Percentiles rank a stretch among this genome's conserved stretches.
Conservation (phyloP, 1,139 yeast genomes). For the Pichia sp. region DNA sequence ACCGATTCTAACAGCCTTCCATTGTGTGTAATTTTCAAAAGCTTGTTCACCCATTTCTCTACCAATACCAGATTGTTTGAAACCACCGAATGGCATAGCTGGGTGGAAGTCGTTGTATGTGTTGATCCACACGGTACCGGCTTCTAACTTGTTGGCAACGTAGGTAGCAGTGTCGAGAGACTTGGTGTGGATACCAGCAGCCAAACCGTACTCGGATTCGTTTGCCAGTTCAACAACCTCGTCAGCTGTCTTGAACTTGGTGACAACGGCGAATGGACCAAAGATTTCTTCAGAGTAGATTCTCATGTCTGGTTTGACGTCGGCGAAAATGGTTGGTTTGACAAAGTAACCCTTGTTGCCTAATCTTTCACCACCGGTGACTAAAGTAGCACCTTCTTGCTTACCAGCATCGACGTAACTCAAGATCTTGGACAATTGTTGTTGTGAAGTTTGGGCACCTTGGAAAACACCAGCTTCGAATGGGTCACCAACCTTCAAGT, state of each 20-base stretch:
- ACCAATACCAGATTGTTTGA: slow-evolving; percentile 73
- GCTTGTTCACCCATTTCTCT: slow-evolving; percentile 79
- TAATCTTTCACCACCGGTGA: slow-evolving; percentile 66
- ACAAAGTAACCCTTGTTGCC: slow-evolving; percentile 62
- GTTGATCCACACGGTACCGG: slow-evolving; percentile 79
- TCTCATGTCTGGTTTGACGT: slow-evolving; percentile 54
- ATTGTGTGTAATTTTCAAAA: slow-evolving; percentile 66
- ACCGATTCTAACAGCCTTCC: slow-evolving; percentile 62
- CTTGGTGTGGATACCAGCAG: slow-evolving; percentile 72
- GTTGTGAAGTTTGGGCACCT: slow-evolving; percentile 71
- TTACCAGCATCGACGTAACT: slow-evolving; percentile 68
- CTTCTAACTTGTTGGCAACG: slow-evolving; percentile 57
- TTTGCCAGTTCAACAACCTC: slow-evolving; percentile 64
- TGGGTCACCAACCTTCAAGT: slow-evolving; percentile 67
- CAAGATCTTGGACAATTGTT: slow-evolving; percentile 68
- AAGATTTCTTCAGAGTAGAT: slow-evolving; percentile 68
- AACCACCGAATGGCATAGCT: slow-evolving; percentile 76
- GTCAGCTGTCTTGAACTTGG: slow-evolving; percentile 60
- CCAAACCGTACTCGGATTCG: slow-evolving; percentile 72
- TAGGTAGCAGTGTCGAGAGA: slow-evolving; percentile 49
- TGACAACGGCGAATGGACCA: slow-evolving; percentile 69
- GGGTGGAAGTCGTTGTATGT: slow-evolving; percentile 71
- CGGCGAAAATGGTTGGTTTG: slow-evolving; percentile 65
- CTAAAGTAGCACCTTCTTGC: slow-evolving; percentile 48
- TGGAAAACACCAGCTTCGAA: slow-evolving; percentile 60